Base-by-base conservation (phyloP, 768 basidiomycete species). In the Mycena crocata region DNA sequence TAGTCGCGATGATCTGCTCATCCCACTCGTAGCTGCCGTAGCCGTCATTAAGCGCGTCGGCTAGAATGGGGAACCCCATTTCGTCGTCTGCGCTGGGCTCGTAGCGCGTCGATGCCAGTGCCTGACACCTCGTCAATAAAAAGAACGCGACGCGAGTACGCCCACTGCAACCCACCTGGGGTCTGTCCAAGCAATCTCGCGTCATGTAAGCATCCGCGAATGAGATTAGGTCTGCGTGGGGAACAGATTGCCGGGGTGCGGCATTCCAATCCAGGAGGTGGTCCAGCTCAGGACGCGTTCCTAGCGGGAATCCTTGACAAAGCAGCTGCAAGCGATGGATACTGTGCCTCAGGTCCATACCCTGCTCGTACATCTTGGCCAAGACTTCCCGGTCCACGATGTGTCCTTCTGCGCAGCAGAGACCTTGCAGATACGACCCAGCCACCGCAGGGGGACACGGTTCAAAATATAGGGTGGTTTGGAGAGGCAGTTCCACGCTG, bases 401-500 rank as follows among this genome's bases (percentile, higher is more conserved):
- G 62, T 80, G 82, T 5, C 90, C 89, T 75, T 93, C 89, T 4
- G 80, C 81, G 24, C 81, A 79, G 67, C 89, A 89, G 54, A 95
- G 71, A 28, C 82, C 82, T 76, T 90, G 84, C 34, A 97, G 86
- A 78, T 92, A 95, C 10, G 90, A 89, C 19, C 81, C 83, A 24
- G 89, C 88, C 40, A 90, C 77, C 23, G 78, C 66, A 9, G 86
- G 71, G 28, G 84, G 79, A 74, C 90, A 88, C 60, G 92, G 84
- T 58, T 82, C 70, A 76, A 97, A 97, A 21, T 78, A 74, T 55
- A 96, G 83, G 28, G 87, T 86, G 0, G 82, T 83, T 76, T 98
- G 95, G 23, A 96, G 77, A 9, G 95, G 93, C 40, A 99, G 86
- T 62, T 92, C 90, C 15, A 77, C 75, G 42, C 86, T 73, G 5